Conservation (phyloP, 768 basidiomycete genomes). For the Rhizopogon salebrosus region DNA sequence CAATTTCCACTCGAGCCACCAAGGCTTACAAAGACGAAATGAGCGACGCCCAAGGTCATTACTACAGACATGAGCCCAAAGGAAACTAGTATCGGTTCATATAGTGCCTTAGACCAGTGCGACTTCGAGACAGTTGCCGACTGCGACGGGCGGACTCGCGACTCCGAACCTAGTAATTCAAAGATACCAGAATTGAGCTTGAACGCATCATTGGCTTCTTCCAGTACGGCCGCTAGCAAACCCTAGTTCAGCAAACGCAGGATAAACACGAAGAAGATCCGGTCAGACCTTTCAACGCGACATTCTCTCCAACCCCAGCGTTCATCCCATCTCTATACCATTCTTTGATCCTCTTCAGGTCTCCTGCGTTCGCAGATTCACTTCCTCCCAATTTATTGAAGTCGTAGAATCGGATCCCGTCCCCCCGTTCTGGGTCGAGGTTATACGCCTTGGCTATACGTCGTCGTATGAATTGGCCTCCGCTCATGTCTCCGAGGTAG, state of each 20-base stretch:
- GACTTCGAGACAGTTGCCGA: not conserved
- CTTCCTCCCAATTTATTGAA: constrained; percentile 53
- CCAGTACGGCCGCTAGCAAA: constrained; percentile 35
- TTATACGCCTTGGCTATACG: constrained; percentile 63
- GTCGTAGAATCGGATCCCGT: constrained; percentile 63
- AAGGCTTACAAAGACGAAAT: not conserved
- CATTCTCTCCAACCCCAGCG: constrained; percentile 27
- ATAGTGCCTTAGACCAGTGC: not conserved
- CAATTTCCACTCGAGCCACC: not conserved
- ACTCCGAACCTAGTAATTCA: constrained; percentile 21
- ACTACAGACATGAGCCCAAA: not conserved
- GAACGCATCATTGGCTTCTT: constrained; percentile 48
- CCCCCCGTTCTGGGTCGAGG: constrained; percentile 44
- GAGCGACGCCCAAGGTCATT: not conserved
- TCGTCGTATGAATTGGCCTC: constrained; percentile 67
- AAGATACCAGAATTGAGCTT: constrained; percentile 45
- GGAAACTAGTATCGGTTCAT: not conserved
- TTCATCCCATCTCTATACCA: constrained; percentile 43
- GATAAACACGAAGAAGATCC: no score
- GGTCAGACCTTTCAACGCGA: constrained; percentile 25
- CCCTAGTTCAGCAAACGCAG: not conserved
- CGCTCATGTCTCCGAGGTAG: constrained; percentile 77
- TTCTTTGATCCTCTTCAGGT: constrained; percentile 70
- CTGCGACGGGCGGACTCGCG: not conserved
- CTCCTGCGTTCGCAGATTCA: constrained; percentile 44